Evolutionary conservation across 2,329 filamentous ascomycete genomes (phyloP), one percentile per base, ranked within the genome.

Genomic region (Trichoderma sp.): DNA sequence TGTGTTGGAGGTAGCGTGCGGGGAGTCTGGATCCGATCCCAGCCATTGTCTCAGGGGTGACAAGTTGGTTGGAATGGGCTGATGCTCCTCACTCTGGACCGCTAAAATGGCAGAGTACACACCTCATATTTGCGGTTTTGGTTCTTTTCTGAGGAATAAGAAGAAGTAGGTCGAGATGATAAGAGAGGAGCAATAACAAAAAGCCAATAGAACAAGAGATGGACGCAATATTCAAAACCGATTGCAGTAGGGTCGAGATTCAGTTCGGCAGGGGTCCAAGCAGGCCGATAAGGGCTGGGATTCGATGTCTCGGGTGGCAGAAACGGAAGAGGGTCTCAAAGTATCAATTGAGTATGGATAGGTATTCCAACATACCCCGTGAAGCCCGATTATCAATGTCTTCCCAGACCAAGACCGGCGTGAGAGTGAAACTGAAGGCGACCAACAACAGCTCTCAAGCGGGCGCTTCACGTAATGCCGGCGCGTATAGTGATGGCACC

Each of bases 81-180:
- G 32, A 34, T 67, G 43, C 55, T 49, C 30, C 49, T 28, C 51
- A 13, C 21, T 51, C 30, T 18, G 34, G 39, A 24, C 26, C 24
- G n/a, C n/a, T 28, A 37, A 13, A 59, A 21, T 32, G 30, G 30
- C 26, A n/a, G 11, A 24, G 43, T 49, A 71, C 70, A 64, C 70
- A 68, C 68, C 68, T 68, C 70, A 71, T 71, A 26, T 64, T 70
- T 65, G 68, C 28, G 18, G 18, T 63, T 6, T 59, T 14, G 21
- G 7, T 58, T 49, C 16, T n/a, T 66, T 26, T 11, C 16, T 7
- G 21, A 46, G 51, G 34, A 24, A 56, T 18, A 32, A 16, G 52
- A 14, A 16, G 30, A n/a, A 63, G 3, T 8, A 28, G 51, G 8
- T 14, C 13, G 32, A 58, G 54, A 49, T 34, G 32, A 3, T 10